phyloP scores from a whole-genome alignment of 345 rosid genomes.

The Salix arbutifolia region DNA sequence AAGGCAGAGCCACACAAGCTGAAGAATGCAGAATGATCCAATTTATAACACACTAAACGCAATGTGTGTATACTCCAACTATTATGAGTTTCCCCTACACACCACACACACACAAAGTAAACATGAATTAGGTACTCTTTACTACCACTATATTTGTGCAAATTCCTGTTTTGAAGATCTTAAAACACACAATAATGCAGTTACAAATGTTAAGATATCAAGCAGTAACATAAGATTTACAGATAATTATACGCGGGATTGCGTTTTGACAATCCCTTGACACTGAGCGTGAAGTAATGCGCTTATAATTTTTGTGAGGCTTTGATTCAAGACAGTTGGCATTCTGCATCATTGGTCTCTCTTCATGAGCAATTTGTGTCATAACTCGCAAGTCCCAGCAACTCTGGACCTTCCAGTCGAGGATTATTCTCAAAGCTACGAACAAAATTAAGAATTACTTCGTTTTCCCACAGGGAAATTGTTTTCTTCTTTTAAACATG shows the following conservation, averaged over 20 bases:
- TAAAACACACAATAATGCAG: slow-evolving; percentile 13
- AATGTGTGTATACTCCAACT: too few species aligned
- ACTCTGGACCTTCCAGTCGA: slow-evolving; percentile 86
- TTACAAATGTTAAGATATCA: slow-evolving; percentile 9
- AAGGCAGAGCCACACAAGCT: too few species aligned
- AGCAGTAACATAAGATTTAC: slow-evolving; percentile 24
- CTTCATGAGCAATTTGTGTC: slow-evolving; percentile 78
- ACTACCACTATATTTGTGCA: slow-evolving; percentile 20
- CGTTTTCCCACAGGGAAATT: not conserved
- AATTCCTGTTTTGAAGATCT: slow-evolving; percentile 16
- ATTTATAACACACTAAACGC: too few species aligned
- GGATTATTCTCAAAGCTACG: slow-evolving; percentile 88
- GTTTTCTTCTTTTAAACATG: not conserved
- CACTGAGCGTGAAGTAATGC: slow-evolving; percentile 22
- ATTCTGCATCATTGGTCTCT: not conserved
- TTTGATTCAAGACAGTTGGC: slow-evolving; percentile 1
- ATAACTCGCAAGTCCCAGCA: slow-evolving; percentile 83
- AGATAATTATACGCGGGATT: slow-evolving; percentile 22
- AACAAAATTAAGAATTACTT: slow-evolving; percentile 5
- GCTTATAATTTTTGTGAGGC: slow-evolving; percentile 4
- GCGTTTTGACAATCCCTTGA: slow-evolving; percentile 22
- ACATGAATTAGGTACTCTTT: not conserved
- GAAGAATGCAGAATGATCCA: too few species aligned
- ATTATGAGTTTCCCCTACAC: too few species aligned
- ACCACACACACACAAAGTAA: too few species aligned